Conservation (phyloP, 2,329 filamentous ascomycete genomes). For the Fusarium begoniae region DNA sequence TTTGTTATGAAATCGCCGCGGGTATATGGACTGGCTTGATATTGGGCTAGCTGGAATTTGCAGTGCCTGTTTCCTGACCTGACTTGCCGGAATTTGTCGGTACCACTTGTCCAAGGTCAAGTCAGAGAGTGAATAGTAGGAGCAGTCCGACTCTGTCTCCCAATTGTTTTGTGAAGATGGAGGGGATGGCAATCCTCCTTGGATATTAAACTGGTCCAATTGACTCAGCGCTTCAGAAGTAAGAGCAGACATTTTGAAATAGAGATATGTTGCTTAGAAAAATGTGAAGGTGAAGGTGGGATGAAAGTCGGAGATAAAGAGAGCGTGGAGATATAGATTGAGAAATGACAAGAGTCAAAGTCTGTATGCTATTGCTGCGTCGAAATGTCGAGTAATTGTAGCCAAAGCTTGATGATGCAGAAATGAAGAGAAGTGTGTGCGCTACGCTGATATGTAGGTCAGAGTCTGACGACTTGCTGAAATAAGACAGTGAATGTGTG, state of each 20-base stretch:
- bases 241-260: not conserved
- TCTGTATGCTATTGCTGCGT: not conserved
- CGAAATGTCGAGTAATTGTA: fast-evolving
- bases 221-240: not conserved
- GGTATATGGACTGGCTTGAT: not conserved
- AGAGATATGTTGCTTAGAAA: too few species aligned
- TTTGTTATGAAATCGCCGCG: slow-evolving; percentile 1
- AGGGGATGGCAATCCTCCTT: not conserved
- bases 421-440: not conserved
- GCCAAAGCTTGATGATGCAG: not conserved
- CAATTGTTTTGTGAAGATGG: not conserved
- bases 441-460: not conserved
- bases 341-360: not conserved
- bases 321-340: fast-evolving
- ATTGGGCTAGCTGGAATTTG: not conserved
- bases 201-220: not conserved
- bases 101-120: not conserved
- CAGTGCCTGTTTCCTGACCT: slow-evolving; percentile 11
- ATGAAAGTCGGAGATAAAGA: not conserved
- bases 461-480: not conserved
- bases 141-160: slow-evolving; percentile 12
- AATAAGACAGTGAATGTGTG: not conserved
- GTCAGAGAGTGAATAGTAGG: slow-evolving; percentile 10
- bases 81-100: slow-evolving; percentile 7
- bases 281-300: fast-evolving